Base-by-base conservation (phyloP, 2,329 filamentous ascomycete genomes). In the Penicillium sp. region DNA sequence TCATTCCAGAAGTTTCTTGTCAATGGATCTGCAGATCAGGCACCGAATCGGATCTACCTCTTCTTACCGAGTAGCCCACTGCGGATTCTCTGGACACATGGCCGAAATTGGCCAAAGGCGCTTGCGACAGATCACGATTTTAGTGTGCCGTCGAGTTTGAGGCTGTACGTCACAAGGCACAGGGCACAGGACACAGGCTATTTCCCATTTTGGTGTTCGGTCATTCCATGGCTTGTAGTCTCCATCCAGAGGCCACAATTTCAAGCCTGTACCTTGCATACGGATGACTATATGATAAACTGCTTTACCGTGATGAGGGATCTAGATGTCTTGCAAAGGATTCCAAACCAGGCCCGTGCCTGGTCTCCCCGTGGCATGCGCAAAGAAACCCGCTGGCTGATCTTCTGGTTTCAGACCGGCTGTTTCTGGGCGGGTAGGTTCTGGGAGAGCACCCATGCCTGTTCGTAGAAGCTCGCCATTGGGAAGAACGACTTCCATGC, bases 401-500 rank as follows among this genome's bases (percentile, higher is more conserved):
- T 56, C 40, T 9, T 55, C 49, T 37, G n/a, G 44, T 25, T n/a
- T 40, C 22, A 12, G 31, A 11, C 18, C 20, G 26, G 37, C 23
- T 15, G 22, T 27, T 14, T 29, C 49, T 15, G 22, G 29, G 6
- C 27, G 25, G 6, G 9, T 22, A 3, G 35, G 41, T n/a, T 54
- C 46, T 6, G 49, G 45, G 51, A 64, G 6, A 4, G 79, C 77
- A 2, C 78, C 78, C 77, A 81, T 79, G 0, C 79, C 77, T 1
- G 77, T 79, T 31, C 77, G 67, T 5, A 80, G 62, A 4, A 79
- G 56, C 47, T 79, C 75, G 1, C 79, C 79, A 23, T 70, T 75
- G 1, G 79, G 75, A 2, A 81, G 62, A 0, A 82, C 73, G 14
- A 81, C 72, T 55, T 79, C 77, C 53, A 79, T 69, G 2, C 77